Evolutionary conservation across 148 eudicot species (phyloP).

Genomic region (Arctostaphylos glauca): DNA sequence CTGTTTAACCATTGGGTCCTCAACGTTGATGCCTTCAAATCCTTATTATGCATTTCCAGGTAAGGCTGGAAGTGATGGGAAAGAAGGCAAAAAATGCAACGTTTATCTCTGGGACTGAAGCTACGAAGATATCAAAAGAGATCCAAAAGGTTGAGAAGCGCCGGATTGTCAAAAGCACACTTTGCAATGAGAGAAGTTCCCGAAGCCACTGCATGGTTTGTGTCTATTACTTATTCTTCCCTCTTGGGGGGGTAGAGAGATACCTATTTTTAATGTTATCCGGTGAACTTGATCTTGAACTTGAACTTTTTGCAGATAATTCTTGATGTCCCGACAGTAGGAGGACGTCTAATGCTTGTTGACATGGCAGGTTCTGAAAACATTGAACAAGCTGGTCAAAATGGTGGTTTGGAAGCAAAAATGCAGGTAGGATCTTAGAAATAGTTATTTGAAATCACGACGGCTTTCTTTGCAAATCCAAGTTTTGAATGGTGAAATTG

Average conservation of each 20-base stretch:
- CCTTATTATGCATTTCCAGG: slow-evolving; percentile 37
- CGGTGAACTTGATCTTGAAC: neutral
- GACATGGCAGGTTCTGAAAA: slow-evolving; percentile 99
- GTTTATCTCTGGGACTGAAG: slow-evolving; percentile 88
- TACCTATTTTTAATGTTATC: neutral
- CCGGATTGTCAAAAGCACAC: slow-evolving; percentile 84
- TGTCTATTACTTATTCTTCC: neutral
- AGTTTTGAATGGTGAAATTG: neutral
- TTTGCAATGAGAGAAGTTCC: slow-evolving; percentile 90
- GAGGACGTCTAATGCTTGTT: slow-evolving; percentile 94
- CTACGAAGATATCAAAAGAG: slow-evolving; percentile 92
- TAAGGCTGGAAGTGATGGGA: slow-evolving; percentile 90
- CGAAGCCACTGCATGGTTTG: slow-evolving; percentile 97
- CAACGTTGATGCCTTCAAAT: neutral
- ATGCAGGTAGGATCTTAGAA: slow-evolving; percentile 64
- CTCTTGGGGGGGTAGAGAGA: neutral
- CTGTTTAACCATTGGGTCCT: neutral
- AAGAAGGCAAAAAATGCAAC: slow-evolving; percentile 98
- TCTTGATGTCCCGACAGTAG: slow-evolving; percentile 92
- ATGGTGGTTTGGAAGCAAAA: slow-evolving; percentile 59
- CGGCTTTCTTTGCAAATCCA: neutral
- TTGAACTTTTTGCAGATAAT: slow-evolving; percentile 50
- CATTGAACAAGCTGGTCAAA: slow-evolving; percentile 96
- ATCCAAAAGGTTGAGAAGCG: slow-evolving; percentile 96
- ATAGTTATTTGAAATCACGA: neutral